Percentiles rank a stretch among this genome's conserved stretches.
phyloP scores from a whole-genome alignment of 2,329 filamentous ascomycete species.

The Cryoendolithus antarcticus region DNA sequence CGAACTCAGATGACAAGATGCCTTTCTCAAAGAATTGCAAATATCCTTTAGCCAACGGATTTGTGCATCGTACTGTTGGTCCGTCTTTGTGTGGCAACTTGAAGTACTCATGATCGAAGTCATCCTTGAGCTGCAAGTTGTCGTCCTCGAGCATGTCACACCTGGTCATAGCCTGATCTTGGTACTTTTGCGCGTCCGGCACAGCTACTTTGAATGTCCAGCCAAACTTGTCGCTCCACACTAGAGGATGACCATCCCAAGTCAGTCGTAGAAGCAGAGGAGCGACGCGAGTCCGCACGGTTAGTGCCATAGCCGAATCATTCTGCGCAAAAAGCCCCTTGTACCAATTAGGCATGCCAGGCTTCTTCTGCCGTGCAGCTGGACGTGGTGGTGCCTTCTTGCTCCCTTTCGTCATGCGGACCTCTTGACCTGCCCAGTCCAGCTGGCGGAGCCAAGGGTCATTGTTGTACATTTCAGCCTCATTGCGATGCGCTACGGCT shows the following conservation, averaged over 20 bases:
- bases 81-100: conserved; percentile 97
- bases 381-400: conserved; percentile 69
- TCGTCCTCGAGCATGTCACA: conserved; percentile 70
- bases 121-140: conserved; percentile 52
- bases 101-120: conserved; percentile 59
- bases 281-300: conserved; percentile 76
- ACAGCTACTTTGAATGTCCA: conserved; percentile 78
- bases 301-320: conserved; percentile 58
- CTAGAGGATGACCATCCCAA: conserved; percentile 80
- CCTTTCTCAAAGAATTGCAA: conserved; percentile 84
- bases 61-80: conserved; percentile 68
- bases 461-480: conserved; percentile 55
- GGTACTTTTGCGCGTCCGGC: conserved; percentile 51
- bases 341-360: conserved; percentile 93
- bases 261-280: conserved; percentile 70
- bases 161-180: conserved; percentile 55
- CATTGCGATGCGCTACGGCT: conserved; percentile 60
- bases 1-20: conserved; percentile 71
- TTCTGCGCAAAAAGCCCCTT: conserved; percentile 71
- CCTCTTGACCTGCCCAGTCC: conserved; percentile 88
- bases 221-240: conserved; percentile 87
- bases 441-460: conserved; percentile 90
- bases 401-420: conserved; percentile 84
- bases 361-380: conserved; percentile 76
- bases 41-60: conserved; percentile 84